A percentile compares a stretch with the other conserved stretches of the same genome.
phyloP scores from a whole-genome alignment of 2,329 filamentous ascomycete species.

The Huntiella decipiens region DNA sequence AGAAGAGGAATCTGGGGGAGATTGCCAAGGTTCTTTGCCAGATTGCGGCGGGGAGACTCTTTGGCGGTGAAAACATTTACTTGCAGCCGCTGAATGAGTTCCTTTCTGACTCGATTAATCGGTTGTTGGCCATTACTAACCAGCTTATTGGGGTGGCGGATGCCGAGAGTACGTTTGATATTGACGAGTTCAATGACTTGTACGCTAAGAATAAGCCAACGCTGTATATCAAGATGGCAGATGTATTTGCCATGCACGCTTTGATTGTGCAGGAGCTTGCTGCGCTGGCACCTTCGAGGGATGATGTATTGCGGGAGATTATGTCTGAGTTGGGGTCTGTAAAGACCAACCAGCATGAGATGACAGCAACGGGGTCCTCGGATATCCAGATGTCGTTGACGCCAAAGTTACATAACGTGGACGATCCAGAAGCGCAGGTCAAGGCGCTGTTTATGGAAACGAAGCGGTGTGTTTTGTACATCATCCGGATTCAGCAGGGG shows the following conservation, averaged over 20 bases:
- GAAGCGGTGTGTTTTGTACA: constrained; percentile 90
- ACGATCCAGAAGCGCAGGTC: constrained; percentile 81
- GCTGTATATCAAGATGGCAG: constrained; percentile 96
- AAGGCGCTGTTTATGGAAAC: constrained; percentile 96
- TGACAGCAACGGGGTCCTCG: constrained; percentile 66
- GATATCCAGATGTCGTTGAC: constrained; percentile 85
- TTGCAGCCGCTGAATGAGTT: constrained; percentile 89
- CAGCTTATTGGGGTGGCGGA: constrained; percentile 68
- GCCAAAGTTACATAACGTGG: constrained; percentile 72
- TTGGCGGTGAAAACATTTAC: constrained; percentile 89
- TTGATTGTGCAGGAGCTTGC: constrained; percentile 64
- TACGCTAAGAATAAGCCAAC: constrained; percentile 94
- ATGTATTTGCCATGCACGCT: constrained; percentile 91
- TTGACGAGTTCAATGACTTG: constrained; percentile 96
- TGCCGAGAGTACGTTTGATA: constrained; percentile 84
- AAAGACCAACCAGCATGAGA: constrained; percentile 88
- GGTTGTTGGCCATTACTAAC: constrained; percentile 56
- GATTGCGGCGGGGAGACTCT: constrained; percentile 70
- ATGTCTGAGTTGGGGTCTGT: constrained; percentile 87
- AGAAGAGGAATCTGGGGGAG: constrained; percentile 80
- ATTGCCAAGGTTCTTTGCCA: constrained; percentile 85
- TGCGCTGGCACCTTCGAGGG: constrained; percentile 56
- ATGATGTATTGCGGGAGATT: constrained; percentile 79
- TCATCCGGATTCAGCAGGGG: constrained; percentile 88
- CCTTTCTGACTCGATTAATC: constrained; percentile 64